Conservation (phyloP, 78 protist species). For the Paulinella micropora region DNA sequence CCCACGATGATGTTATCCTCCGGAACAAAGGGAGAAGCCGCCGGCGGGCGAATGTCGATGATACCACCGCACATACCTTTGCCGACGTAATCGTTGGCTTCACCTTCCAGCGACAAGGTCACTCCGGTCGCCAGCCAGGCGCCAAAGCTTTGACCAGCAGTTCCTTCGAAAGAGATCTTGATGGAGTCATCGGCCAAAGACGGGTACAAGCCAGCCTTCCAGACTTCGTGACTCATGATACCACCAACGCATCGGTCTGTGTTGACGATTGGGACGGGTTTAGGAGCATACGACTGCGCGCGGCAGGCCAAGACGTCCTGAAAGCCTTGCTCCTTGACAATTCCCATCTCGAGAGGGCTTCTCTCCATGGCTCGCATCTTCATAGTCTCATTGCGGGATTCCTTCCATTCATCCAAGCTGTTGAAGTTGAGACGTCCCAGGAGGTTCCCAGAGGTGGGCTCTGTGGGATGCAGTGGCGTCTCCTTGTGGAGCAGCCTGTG, state of each 20-base stretch:
- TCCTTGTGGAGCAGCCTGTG: too few relatives aligned
- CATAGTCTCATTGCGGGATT: background rate
- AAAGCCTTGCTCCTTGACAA: constrained; percentile 5
- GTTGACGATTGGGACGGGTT: constrained; percentile 31
- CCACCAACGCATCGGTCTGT: constrained; percentile 54
- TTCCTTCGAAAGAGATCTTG: constrained; percentile 30
- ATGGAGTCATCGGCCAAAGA: background rate
- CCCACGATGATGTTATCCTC: constrained; percentile 53
- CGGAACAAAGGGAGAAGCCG: constrained; percentile 9
- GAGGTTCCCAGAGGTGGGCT: too few relatives aligned
- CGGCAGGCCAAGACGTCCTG: background rate
- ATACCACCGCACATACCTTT: constrained; percentile 27
- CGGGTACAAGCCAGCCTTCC: constrained; percentile 10
- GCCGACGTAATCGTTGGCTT: constrained; percentile 68
- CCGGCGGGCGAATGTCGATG: constrained; percentile 41
- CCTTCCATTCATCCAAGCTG: background rate
- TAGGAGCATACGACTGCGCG: background rate
- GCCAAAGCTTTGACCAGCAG: constrained; percentile 70
- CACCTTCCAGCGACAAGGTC: constrained; percentile 44
- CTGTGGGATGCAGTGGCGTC: too few relatives aligned
- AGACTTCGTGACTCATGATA: constrained; percentile 39
- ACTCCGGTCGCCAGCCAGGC: constrained; percentile 37
- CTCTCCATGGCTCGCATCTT: background rate
- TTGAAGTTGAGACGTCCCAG: too few relatives aligned
- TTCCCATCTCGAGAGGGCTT: constrained; percentile 20